phyloP scores from a whole-genome alignment of 2,329 filamentous ascomycete species.

The Colletotrichum chlorophyti region DNA sequence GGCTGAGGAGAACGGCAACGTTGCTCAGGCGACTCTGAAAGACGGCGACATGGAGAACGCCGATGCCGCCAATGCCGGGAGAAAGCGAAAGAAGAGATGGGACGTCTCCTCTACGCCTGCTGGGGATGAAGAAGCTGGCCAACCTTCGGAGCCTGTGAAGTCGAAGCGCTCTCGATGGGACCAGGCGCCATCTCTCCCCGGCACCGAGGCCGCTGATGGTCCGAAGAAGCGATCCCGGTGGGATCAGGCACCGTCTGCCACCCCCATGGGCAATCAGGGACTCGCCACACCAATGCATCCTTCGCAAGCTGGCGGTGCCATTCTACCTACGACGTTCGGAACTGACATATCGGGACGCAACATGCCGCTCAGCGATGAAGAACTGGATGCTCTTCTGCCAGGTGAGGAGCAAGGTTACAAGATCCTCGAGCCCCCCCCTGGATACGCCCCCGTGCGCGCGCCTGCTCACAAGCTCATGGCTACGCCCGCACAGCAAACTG shows the following conservation, averaged over 20 bases:
- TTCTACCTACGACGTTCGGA: slow-evolving; percentile 72
- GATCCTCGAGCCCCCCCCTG: slow-evolving; percentile 86
- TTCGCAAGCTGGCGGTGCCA: slow-evolving; percentile 61
- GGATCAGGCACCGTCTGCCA: slow-evolving; percentile 88
- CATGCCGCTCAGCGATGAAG: slow-evolving; percentile 87
- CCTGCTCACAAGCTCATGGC: slow-evolving; percentile 77
- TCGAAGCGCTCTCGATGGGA: slow-evolving; percentile 88
- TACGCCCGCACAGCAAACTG: slow-evolving; percentile 76
- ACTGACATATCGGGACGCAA: slow-evolving; percentile 83
- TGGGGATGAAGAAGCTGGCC: slow-evolving; percentile 55
- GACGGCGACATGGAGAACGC: slow-evolving; percentile 76
- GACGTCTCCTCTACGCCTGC: slow-evolving; percentile 73
- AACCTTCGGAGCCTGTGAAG: slow-evolving; percentile 63
- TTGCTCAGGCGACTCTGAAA: slow-evolving; percentile 77
- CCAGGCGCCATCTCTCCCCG: slow-evolving; percentile 69
- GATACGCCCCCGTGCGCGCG: slow-evolving; percentile 84
- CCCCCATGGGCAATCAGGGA: slow-evolving; percentile 76
- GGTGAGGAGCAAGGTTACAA: slow-evolving; percentile 91
- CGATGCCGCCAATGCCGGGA: slow-evolving; percentile 65
- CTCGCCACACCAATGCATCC: slow-evolving; percentile 80
- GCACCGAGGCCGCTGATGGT: slow-evolving; percentile 60
- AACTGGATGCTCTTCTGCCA: slow-evolving; percentile 90
- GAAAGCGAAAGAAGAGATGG: slow-evolving; percentile 95
- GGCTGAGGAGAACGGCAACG: slow-evolving; percentile 61
- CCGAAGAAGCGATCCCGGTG: slow-evolving; percentile 84